A percentile compares a stretch with the other conserved stretches of the same genome.
phyloP scores from a whole-genome alignment of 176 grass and related monocot species.

The Puccinellia tenuiflora region DNA sequence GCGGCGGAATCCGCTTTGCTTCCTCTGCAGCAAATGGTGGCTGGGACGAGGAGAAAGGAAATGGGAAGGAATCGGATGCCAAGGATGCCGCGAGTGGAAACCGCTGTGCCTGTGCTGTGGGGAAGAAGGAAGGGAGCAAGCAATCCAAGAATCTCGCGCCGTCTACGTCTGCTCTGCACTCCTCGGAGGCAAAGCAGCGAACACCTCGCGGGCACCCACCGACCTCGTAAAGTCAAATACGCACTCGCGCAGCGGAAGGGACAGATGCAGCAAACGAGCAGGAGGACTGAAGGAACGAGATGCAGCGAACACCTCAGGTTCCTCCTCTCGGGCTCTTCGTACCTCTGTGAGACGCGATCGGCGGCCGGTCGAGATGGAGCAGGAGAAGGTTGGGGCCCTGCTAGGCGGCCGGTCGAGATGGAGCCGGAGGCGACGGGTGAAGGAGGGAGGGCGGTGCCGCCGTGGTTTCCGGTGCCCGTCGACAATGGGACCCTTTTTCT shows the following conservation, averaged over 20 bases:
- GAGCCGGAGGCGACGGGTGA: not conserved
- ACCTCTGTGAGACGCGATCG: not conserved
- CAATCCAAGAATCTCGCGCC: not conserved
- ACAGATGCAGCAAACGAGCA: not conserved
- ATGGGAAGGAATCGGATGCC: conserved; percentile 12
- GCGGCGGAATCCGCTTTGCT: not conserved
- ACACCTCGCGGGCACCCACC: conserved; percentile 3
- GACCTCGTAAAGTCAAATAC: not conserved
- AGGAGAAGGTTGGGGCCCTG: not conserved
- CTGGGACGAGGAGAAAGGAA: not conserved
- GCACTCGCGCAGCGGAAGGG: not conserved
- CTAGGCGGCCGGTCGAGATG: not conserved
- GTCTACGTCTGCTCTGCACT: not conserved
- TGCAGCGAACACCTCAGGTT: no score
- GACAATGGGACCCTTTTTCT: not conserved
- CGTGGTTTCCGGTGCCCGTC: not conserved
- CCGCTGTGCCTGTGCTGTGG: not conserved
- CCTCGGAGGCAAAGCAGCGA: conserved; percentile 2
- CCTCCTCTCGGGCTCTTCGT: not conserved
- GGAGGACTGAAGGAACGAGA: not conserved
- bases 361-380: not conserved
- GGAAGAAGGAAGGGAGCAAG: not conserved
- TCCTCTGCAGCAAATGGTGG: not conserved
- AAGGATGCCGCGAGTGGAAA: not conserved
- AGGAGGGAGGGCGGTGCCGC: not conserved